phyloP scores from a whole-genome alignment of 768 basidiomycete genomes.

The Podaxis sp. region DNA sequence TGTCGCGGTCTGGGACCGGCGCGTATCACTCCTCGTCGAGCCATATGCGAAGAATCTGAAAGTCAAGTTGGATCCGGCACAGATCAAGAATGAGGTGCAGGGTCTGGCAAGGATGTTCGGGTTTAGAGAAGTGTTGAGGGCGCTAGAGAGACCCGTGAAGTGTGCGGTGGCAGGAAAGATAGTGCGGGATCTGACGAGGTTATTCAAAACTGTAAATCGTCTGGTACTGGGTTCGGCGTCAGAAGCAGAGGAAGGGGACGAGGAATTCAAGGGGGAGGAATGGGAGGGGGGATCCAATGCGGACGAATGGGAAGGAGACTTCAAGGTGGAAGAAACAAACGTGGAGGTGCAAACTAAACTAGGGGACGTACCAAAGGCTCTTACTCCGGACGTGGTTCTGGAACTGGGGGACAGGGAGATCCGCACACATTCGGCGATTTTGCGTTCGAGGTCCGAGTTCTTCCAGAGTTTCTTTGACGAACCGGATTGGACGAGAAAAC shows the following conservation, averaged over 20 bases:
- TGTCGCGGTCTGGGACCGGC: constrained; percentile 81
- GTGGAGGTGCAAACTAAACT: too few species aligned
- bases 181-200: constrained; percentile 42
- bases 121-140: constrained; percentile 51
- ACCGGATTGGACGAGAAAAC: constrained; percentile 71
- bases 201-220: constrained; percentile 38
- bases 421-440: constrained; percentile 65
- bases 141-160: constrained; percentile 64
- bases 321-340: too few species aligned
- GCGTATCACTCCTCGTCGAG: constrained; percentile 54
- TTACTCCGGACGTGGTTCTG: constrained; percentile 70
- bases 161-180: constrained; percentile 49
- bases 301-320: too few species aligned
- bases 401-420: constrained; percentile 67
- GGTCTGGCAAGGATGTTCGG: constrained; percentile 56
- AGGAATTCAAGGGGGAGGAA: neutral
- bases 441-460: constrained; percentile 82
- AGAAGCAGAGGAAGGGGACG: neutral
- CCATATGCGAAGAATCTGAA: constrained; percentile 37
- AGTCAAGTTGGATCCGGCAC: constrained; percentile 41
- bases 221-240: constrained; percentile 24
- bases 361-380: constrained; percentile 21
- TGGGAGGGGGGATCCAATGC: neutral
- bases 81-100: constrained; percentile 65
- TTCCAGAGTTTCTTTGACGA: constrained; percentile 86